These are phyloP conservation scores for Cercospora janseana DNA, from an alignment of 2,329 filamentous ascomycete genomes.

Conservation along the genomic window DNA sequence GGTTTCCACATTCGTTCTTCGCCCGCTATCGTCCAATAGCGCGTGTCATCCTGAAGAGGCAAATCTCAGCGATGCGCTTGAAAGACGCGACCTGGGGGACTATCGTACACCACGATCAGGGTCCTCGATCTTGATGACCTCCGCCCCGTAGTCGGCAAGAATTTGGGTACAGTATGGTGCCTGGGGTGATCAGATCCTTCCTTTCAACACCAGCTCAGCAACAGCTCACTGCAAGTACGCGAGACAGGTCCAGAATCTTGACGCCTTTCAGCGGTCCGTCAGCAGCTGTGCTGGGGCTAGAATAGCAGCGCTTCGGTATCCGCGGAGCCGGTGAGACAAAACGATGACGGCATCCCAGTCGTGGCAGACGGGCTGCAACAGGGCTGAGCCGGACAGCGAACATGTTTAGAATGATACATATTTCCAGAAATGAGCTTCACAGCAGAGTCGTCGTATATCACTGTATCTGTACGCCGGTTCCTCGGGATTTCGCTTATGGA, in stretches of 20 bases:
- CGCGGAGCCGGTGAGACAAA: constrained; percentile 13
- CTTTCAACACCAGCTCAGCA: neutral
- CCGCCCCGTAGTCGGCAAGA: constrained; percentile 36
- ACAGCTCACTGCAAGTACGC: constrained; percentile 22
- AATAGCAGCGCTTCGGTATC: constrained; percentile 18
- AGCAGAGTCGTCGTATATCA: constrained; percentile 1
- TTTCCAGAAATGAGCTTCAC: neutral
- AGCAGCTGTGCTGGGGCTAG: constrained; percentile 6
- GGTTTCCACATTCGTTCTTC: constrained; percentile 31
- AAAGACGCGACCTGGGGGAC: neutral
- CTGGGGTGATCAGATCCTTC: constrained; percentile 11
- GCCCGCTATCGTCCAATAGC: constrained; percentile 30
- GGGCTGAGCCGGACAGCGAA: constrained; percentile 12
- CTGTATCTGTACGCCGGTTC: neutral
- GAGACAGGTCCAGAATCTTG: constrained; percentile 25
- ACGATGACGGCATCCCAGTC: constrained; percentile 10
- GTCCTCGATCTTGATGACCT: constrained; percentile 36
- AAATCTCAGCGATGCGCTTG: constrained; percentile 1
- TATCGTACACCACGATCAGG: constrained; percentile 23
- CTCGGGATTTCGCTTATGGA: constrained; percentile 6
- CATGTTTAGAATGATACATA: constrained; percentile 4
- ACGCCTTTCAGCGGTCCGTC: constrained; percentile 22
- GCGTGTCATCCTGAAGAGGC: constrained; percentile 29
- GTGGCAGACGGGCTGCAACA: neutral
- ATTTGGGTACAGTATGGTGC: constrained; percentile 34